These are phyloP conservation scores for Lachnellula occidentalis DNA, from an alignment of 2,329 filamentous ascomycete species.

Conservation along the genomic window DNA sequence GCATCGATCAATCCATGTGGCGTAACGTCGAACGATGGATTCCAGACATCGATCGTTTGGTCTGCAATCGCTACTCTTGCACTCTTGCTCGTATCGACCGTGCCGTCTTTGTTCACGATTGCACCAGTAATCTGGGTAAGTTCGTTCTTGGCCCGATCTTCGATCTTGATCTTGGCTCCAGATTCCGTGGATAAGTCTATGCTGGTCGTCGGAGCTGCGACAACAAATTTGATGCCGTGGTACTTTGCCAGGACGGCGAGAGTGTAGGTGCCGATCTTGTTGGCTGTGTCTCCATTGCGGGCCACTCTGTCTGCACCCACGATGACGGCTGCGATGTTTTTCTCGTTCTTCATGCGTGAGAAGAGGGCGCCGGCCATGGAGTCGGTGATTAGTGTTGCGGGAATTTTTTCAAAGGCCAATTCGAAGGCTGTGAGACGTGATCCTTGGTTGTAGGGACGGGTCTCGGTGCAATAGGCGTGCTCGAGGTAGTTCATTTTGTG, in stretches of 20 bases:
- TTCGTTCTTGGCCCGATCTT: conserved; percentile 77
- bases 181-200: conserved; percentile 79
- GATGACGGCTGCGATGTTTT: conserved; percentile 77
- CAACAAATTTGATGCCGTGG: conserved; percentile 89
- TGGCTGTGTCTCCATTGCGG: conserved; percentile 94
- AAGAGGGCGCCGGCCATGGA: conserved; percentile 94
- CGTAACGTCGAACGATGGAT: conserved; percentile 94
- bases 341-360: conserved; percentile 50
- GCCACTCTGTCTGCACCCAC: conserved; percentile 94
- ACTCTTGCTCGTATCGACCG: conserved; percentile 55
- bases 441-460: conserved; percentile 95
- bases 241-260: conserved; percentile 84
- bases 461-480: conserved; percentile 95
- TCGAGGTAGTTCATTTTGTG: conserved; percentile 59
- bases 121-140: conserved; percentile 81
- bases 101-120: conserved; percentile 56
- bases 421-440: conserved; percentile 93
- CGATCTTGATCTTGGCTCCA: conserved; percentile 80
- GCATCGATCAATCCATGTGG: conserved; percentile 85
- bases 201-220: conserved; percentile 89
- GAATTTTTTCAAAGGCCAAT: conserved; percentile 88
- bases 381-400: conserved; percentile 87
- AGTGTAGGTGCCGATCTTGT: conserved; percentile 95
- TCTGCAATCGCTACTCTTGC: conserved; percentile 76
- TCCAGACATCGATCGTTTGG: conserved; percentile 80